Percentiles rank a stretch among this genome's conserved stretches.
Evolutionary conservation across 768 basidiomycete genomes (phyloP).

Genomic region (Omphalotus guepiniiformis): DNA sequence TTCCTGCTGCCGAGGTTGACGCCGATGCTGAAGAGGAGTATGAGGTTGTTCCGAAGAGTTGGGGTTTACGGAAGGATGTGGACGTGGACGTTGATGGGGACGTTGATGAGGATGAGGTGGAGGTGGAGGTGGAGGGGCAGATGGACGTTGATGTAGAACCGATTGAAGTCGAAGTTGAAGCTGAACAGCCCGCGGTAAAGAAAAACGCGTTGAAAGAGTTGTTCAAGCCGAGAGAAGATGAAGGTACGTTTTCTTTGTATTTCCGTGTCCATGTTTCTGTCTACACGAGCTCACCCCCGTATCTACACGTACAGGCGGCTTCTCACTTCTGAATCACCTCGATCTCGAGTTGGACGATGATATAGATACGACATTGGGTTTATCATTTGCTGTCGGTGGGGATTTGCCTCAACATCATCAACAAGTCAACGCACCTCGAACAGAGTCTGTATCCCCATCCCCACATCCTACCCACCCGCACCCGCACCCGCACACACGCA

Average conservation of each 20-base stretch:
- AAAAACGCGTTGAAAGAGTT: slow-evolving; percentile 58
- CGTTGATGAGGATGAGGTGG: background rate
- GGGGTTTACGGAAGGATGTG: too few relatives aligned
- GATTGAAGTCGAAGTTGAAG: background rate
- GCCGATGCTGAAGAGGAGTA: slow-evolving; percentile 9
- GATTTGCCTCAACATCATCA: too few relatives aligned
- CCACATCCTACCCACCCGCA: slow-evolving; percentile 11
- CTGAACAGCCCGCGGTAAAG: slow-evolving; percentile 1
- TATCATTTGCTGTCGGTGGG: too few relatives aligned
- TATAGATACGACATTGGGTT: slow-evolving; percentile 20
- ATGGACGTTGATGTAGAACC: background rate
- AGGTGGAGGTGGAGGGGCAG: slow-evolving; percentile 3
- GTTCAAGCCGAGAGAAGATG: slow-evolving; percentile 66
- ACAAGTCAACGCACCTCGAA: too few relatives aligned
- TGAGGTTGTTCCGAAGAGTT: slow-evolving; percentile 12
- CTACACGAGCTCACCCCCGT: background rate
- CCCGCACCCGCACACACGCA: too few relatives aligned
- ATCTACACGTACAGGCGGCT: slow-evolving; percentile 41
- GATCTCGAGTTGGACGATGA: slow-evolving; percentile 69
- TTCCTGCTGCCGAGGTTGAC: background rate
- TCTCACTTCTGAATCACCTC: slow-evolving; percentile 73
- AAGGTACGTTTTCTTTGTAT: slow-evolving; percentile 38
- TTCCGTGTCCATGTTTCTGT: too few relatives aligned
- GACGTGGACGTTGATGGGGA: background rate
- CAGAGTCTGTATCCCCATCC: slow-evolving; percentile 1